Percentiles rank a stretch among this genome's conserved stretches.
phyloP scores from a whole-genome alignment of 148 eudicot genomes.

The Dysphania ambrosioides region DNA sequence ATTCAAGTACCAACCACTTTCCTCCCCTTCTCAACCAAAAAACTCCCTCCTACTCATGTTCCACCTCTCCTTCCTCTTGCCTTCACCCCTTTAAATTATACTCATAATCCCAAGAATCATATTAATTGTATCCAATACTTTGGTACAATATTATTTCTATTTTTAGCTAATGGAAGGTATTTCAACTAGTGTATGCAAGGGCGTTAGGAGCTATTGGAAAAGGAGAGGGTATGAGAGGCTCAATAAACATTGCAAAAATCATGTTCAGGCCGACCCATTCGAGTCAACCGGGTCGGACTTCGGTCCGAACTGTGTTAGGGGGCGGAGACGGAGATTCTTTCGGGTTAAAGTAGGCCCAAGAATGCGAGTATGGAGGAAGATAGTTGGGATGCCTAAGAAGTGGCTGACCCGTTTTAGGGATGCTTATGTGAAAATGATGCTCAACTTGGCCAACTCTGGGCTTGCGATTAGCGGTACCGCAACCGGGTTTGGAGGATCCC shows the following conservation, averaged over 20 bases:
- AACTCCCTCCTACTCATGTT: neutral
- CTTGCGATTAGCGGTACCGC: slow-evolving; percentile 23
- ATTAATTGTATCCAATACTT: no score
- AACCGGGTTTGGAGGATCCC: slow-evolving; percentile 31
- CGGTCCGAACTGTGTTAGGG: neutral
- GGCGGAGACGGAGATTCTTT: slow-evolving; percentile 34
- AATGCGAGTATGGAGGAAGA: slow-evolving; percentile 26
- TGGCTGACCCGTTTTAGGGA: slow-evolving; percentile 54
- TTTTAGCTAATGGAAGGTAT: slow-evolving; percentile 46
- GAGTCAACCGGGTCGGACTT: neutral
- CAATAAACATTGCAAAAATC: neutral
- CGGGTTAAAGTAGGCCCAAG: slow-evolving; percentile 43
- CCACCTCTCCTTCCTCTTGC: neutral
- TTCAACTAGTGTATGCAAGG: slow-evolving; percentile 37
- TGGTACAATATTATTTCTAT: no score
- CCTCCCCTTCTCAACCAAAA: slow-evolving; percentile 13
- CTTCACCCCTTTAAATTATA: neutral
- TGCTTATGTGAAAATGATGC: slow-evolving; percentile 77
- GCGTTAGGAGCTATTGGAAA: slow-evolving; percentile 50
- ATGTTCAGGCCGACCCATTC: slow-evolving; percentile 19
- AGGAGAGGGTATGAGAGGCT: slow-evolving; percentile 51
- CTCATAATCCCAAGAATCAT: neutral
- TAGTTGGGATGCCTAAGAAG: slow-evolving; percentile 52
- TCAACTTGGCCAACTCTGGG: slow-evolving; percentile 42
- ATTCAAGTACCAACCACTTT: slow-evolving; percentile 16